Base-by-base conservation (phyloP, 2,329 filamentous ascomycete species). In the Paracoccidioides brasiliensis region DNA sequence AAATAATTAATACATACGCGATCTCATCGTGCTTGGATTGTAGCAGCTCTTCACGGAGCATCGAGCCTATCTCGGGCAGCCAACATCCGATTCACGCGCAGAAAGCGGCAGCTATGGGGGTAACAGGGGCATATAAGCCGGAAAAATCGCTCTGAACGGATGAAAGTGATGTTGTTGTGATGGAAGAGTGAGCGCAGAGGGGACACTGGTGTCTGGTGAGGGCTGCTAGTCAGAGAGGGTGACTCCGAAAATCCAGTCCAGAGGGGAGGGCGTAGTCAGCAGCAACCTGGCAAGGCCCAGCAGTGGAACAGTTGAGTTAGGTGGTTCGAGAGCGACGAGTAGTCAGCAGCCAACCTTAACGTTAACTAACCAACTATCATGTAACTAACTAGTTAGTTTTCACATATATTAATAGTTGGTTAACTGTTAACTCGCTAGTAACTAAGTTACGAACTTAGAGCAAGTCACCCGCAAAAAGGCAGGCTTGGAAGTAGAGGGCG, bases 11-110 rank as follows among this genome's bases (percentile, higher is more conserved):
- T 65, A 73, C 72, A 65, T 67, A 77, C 74, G 73, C 70, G 72
- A 75, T 73, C 72, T 76, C 74, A 71, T 75, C 70, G 65, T 74
- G 73, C 68, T 76, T 76, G 67, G 71, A 72, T 65, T 68, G 70
- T 65, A 76, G 70, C 64, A 74, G 72, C 71, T 74, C 72, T 69
- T 75, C 71, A 63, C 70, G 69, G 71, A 74, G 70, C 73, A 75
- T 75, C 67, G 71, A 71, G 72, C 69, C 70, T 71, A 72, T 65
- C 70, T 72, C 66, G 68, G 70, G 66, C 69, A 72, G 65, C 69
- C 70, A 69, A 69, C 74, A 76, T 76, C 70, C 73, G 72, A 76
- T 73, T 74, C 69, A 72, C 70, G 70, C 69, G 70, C 69, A 66
- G 64, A 72, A 72, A 75, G 66, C 63, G 66, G 68, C 62, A 61